Evolutionary conservation across 495 filamentous ascomycete species (phyloP).

Genomic region (Aspergillus coremiiformis): DNA sequence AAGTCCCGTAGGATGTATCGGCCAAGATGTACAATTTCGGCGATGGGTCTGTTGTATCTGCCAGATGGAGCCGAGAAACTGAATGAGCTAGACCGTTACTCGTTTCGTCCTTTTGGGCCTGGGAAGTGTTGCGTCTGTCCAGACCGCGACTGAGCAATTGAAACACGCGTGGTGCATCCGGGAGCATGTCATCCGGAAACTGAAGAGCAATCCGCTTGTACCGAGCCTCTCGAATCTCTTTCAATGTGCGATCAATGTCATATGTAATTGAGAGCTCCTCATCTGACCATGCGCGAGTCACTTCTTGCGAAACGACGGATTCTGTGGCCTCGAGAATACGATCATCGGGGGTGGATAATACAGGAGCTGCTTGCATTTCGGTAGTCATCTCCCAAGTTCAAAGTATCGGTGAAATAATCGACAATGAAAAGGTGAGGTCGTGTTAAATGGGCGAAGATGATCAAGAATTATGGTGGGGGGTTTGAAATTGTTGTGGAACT

Average conservation of each 20-base stretch:
- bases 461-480: too few relatives aligned
- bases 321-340: constrained; percentile 58
- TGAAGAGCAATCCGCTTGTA: constrained; percentile 82
- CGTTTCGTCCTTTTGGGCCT: constrained; percentile 5
- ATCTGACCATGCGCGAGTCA: constrained; percentile 43
- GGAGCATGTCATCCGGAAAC: constrained; percentile 87
- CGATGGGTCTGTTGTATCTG: constrained; percentile 23
- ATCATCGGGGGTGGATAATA: constrained; percentile 82
- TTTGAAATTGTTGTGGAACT: constrained; percentile 8
- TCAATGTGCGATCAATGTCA: constrained; percentile 75
- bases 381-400: constrained; percentile 18
- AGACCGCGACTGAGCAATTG: constrained; percentile 58
- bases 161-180: constrained; percentile 77
- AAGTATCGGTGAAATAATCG: not conserved
- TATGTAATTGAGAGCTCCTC: constrained; percentile 71
- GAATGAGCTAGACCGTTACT: constrained; percentile 18
- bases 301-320: constrained; percentile 25
- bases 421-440: too few relatives aligned
- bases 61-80: constrained; percentile 26
- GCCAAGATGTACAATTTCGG: constrained; percentile 76
- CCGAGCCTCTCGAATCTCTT: constrained; percentile 59
- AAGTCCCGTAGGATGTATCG: constrained; percentile 94
- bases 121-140: constrained; percentile 22
- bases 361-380: constrained; percentile 51
- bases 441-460: constrained; percentile 6